A percentile compares a stretch with the other conserved stretches of the same genome.
Evolutionary conservation across 2,329 filamentous ascomycete species (phyloP).

Genomic region (Fusarium longipes): DNA sequence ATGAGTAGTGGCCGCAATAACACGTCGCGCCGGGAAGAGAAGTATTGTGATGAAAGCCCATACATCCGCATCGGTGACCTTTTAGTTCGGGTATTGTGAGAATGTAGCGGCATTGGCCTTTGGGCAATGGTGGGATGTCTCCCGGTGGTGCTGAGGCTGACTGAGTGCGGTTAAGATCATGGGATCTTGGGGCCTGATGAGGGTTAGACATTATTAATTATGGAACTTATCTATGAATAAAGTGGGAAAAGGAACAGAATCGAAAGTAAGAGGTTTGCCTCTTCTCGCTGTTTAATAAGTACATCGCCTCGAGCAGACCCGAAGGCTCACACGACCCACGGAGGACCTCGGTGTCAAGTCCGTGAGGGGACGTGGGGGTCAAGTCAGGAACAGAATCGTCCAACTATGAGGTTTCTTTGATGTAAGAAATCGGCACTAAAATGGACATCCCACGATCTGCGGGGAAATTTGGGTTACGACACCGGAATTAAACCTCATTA

Average conservation of each 20-base stretch:
- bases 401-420: neutral
- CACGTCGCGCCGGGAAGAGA: conserved; percentile 15
- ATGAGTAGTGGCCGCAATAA: conserved; percentile 23
- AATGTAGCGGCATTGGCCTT: conserved; percentile 26
- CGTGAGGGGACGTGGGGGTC: conserved; percentile 25
- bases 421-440: conserved; percentile 22
- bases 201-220: neutral
- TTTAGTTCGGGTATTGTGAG: conserved; percentile 22
- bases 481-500: neutral
- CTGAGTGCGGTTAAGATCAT: conserved; percentile 7
- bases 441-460: conserved; percentile 19
- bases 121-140: conserved; percentile 1
- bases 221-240: neutral
- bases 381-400: neutral
- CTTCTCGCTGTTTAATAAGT: neutral
- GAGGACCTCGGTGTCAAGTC: conserved; percentile 6
- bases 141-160: conserved; percentile 27
- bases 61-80: conserved; percentile 22
- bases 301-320: neutral
- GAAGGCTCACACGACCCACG: conserved; percentile 13
- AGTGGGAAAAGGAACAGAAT: neutral
- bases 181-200: neutral
- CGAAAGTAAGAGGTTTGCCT: neutral
- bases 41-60: conserved; percentile 26
- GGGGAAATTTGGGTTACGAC: neutral